phyloP scores from a whole-genome alignment of 352 stramenopile species.

The Pythium folliculosum region DNA sequence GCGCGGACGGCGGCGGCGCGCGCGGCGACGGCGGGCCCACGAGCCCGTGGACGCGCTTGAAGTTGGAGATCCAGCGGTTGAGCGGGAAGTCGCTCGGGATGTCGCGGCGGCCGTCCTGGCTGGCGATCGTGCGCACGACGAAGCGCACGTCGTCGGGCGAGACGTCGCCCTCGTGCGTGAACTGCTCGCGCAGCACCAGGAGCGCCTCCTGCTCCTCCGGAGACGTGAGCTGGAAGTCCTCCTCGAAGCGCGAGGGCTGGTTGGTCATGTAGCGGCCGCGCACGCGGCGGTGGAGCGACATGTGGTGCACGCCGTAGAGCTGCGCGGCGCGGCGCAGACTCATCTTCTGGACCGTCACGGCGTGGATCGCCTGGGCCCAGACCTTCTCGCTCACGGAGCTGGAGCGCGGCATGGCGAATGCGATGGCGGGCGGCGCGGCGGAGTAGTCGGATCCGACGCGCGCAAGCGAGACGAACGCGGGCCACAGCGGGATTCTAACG shows the following conservation, averaged over 20 bases:
- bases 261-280: slow-evolving; percentile 32
- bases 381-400: slow-evolving; percentile 47
- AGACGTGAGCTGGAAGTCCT: slow-evolving; percentile 35
- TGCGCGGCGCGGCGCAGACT: slow-evolving; percentile 57
- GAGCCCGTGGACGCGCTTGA: slow-evolving; percentile 53
- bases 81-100: slow-evolving; percentile 52
- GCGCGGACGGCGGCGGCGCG: no score
- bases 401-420: slow-evolving; percentile 33
- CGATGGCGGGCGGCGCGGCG: background rate
- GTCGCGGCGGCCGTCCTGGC: slow-evolving; percentile 37
- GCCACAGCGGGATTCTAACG: background rate
- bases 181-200: slow-evolving; percentile 52
- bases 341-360: slow-evolving; percentile 66
- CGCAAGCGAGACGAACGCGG: background rate
- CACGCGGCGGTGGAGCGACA: slow-evolving; percentile 64
- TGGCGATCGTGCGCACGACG: slow-evolving; percentile 57
- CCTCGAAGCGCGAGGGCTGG: slow-evolving; percentile 17
- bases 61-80: slow-evolving; percentile 47
- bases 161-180: slow-evolving; percentile 41
- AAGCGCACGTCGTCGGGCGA: slow-evolving; percentile 52
- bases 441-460: no score
- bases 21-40: slow-evolving; percentile 3
- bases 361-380: slow-evolving; percentile 65
- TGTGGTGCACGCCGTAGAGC: slow-evolving; percentile 64
- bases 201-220: slow-evolving; percentile 52